phyloP scores from a whole-genome alignment of 768 basidiomycete genomes.

The Boletus pseudopeckii region DNA sequence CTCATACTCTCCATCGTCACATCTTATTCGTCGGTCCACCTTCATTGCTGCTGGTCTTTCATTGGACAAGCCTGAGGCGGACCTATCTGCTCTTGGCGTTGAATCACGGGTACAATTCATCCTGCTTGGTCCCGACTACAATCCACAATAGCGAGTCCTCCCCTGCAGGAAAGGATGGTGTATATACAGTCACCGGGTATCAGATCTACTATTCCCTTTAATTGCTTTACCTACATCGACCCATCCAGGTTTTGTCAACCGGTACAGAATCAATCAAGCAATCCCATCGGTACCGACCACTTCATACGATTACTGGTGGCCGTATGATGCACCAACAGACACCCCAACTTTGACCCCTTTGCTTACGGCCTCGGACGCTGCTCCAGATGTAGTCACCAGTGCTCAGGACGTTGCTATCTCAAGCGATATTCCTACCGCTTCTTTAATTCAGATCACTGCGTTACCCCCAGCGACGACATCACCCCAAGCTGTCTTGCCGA shows the following conservation, averaged over 20 bases:
- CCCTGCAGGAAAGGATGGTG: slow-evolving; percentile 6
- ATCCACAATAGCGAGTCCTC: slow-evolving; percentile 15
- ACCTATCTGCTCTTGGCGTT: slow-evolving; percentile 60
- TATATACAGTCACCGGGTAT: slow-evolving; percentile 21
- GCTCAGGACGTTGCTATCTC: neutral
- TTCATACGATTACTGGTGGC: slow-evolving; percentile 38
- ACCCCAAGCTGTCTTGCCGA: slow-evolving; percentile 11
- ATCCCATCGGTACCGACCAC: slow-evolving; percentile 11
- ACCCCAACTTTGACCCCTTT: slow-evolving; percentile 10
- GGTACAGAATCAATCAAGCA: slow-evolving; percentile 17
- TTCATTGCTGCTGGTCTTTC: slow-evolving; percentile 75
- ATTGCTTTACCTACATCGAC: slow-evolving; percentile 1
- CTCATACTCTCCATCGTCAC: slow-evolving; percentile 69
- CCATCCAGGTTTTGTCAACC: slow-evolving; percentile 5
- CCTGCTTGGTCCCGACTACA: slow-evolving; percentile 37
- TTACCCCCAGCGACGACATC: slow-evolving; percentile 26
- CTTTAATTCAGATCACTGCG: slow-evolving; percentile 35
- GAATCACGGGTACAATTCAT: slow-evolving; percentile 51
- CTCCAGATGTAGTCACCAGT: neutral
- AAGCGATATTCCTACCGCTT: slow-evolving; percentile 7
- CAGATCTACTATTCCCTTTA: neutral
- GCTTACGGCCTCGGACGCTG: slow-evolving; percentile 1
- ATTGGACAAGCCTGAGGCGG: slow-evolving; percentile 56
- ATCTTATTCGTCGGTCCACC: slow-evolving; percentile 72
- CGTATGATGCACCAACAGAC: slow-evolving; percentile 32